Conservation (phyloP, 2,329 filamentous ascomycete genomes). For the Hirsutella minnesotensis region DNA sequence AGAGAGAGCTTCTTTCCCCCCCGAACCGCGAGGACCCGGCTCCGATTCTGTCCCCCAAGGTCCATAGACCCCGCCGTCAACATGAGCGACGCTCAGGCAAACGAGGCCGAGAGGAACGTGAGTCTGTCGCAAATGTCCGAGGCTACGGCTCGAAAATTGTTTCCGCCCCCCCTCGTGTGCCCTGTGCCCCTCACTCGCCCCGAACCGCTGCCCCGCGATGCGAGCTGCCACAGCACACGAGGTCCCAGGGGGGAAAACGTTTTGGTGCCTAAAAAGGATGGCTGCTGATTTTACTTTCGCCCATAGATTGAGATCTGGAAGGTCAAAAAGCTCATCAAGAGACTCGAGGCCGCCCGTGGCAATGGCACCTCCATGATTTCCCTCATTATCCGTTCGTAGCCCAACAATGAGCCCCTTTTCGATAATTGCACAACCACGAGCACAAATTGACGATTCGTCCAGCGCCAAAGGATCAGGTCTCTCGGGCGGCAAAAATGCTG, state of each 20-base stretch:
- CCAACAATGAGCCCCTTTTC: neutral
- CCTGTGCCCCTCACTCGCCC: slow-evolving; percentile 11
- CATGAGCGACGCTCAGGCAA: slow-evolving; percentile 79
- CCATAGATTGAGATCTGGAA: slow-evolving; percentile 72
- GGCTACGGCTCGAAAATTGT: slow-evolving; percentile 5
- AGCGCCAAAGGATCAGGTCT: slow-evolving; percentile 98
- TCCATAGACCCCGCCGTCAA: slow-evolving; percentile 29
- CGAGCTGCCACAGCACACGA: neutral
- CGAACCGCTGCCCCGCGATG: slow-evolving; percentile 18
- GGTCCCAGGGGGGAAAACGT: neutral
- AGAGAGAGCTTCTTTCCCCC: slow-evolving; percentile 6
- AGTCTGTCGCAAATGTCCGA: slow-evolving; percentile 16
- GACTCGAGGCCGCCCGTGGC: slow-evolving; percentile 89
- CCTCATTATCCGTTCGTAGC: slow-evolving; percentile 79
- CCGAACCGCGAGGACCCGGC: slow-evolving; percentile 10
- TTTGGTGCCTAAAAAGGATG: neutral
- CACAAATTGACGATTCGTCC: slow-evolving; percentile 6
- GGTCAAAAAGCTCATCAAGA: slow-evolving; percentile 99
- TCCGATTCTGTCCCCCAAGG: slow-evolving; percentile 11
- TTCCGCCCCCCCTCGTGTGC: slow-evolving; percentile 2
- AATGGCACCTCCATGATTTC: slow-evolving; percentile 99
- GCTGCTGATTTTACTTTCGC: slow-evolving; percentile 9
- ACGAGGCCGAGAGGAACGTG: slow-evolving; percentile 95
- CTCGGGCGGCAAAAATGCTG: slow-evolving; percentile 96
- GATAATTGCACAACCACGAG: neutral